Evolutionary conservation across 352 stramenopile genomes (phyloP).

Genomic region (Phytophthora crassamura): DNA sequence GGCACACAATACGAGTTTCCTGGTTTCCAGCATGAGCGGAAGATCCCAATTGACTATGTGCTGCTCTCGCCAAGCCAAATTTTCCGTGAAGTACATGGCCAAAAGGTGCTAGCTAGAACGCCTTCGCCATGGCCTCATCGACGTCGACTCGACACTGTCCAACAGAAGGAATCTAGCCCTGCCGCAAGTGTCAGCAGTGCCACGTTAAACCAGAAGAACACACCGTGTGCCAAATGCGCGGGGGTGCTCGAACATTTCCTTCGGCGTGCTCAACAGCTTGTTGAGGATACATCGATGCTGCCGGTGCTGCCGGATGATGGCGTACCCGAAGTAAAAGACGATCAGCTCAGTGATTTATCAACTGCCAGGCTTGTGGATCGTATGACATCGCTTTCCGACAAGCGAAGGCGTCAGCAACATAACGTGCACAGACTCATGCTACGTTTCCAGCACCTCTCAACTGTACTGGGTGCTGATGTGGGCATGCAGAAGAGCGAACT

Average conservation of each 20-base stretch:
- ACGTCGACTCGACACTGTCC: constrained; percentile 8
- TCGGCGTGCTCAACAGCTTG: constrained; percentile 6
- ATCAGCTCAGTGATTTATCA: constrained; percentile 5
- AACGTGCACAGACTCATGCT: constrained; percentile 25
- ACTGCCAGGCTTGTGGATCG: constrained; percentile 17
- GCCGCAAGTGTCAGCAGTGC: not conserved
- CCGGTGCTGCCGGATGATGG: not conserved
- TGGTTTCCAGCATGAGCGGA: constrained; percentile 10
- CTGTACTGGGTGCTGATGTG: constrained; percentile 7
- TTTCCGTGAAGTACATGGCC: constrained; percentile 24
- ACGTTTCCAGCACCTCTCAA: constrained; percentile 30
- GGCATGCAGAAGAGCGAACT: constrained; percentile 7
- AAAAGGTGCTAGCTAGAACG: constrained; percentile 7
- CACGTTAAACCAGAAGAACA: not conserved
- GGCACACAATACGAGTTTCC: constrained; percentile 28
- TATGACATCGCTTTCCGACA: constrained; percentile 24
- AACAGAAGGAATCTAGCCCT: not conserved
- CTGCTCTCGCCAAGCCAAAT: constrained; percentile 34
- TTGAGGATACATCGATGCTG: constrained; percentile 12
- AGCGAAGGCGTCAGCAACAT: constrained; percentile 16
- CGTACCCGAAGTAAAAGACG: not conserved
- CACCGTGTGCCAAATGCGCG: not conserved
- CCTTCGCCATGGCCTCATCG: constrained; percentile 26
- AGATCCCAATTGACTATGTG: constrained; percentile 28
- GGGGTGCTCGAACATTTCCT: constrained; percentile 17